Evolutionary conservation across 2,329 filamentous ascomycete species (phyloP), one percentile per base, ranked within the genome.

Genomic region (Epichloe typhina): DNA sequence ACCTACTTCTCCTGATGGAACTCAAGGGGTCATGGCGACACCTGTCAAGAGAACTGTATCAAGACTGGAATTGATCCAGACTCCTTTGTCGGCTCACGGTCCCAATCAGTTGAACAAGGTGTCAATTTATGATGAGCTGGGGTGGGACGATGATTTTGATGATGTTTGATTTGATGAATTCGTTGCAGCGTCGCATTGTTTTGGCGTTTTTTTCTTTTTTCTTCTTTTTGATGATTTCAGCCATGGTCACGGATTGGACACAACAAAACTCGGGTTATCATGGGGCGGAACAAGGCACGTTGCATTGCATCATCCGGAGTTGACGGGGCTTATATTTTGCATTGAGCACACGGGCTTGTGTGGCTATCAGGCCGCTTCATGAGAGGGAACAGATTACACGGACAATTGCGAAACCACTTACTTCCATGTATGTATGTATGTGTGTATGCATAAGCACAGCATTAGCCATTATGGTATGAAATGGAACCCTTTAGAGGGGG

Each of bases 91-190:
- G 26, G 50, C 51, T 6, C 47, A 54, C 33, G 52, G 53, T 49
- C 47, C 52, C 35, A 21, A 7, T 11, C 50, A 54, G 53, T 56
- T 56, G 47, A 66, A 60, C 53, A 61, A 62, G 36, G 54, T 65
- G 54, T 75, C 73, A 11, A 74, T 81, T 48, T 82, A 76, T 56
- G 69, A 77, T 57, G 67, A 66, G 55, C 61, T 81, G 41, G 77
- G 78, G 44, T 82, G 78, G 78, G 75, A 80, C 58, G 71, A 79
- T 53, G 75, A 80, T 54, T 66, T 72, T 60, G 73, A 79, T 60
- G 69, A 72, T 61, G 61, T 70, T 62, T 66, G 23, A 26, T 26
- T 21, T 21, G 53, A 68, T 64, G 64, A 67, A 51, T 49, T 31
- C 43, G 45, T 47, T 35, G 35, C 15, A 50, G 6, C 44, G 33